Conservation (phyloP, 768 basidiomycete species). For the Podaxis sp. region DNA sequence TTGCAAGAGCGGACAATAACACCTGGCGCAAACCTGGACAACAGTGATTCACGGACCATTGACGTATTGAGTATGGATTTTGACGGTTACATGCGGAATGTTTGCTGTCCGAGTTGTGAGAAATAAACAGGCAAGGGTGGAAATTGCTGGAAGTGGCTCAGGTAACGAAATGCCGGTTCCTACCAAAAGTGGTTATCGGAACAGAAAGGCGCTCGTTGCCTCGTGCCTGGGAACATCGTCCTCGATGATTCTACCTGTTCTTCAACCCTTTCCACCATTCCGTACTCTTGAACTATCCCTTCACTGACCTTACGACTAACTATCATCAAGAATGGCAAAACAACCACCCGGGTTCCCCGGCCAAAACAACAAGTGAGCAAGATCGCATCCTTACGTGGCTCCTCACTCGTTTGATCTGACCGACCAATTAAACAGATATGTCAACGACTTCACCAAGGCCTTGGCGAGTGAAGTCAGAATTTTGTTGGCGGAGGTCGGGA, state of each 20-base stretch:
- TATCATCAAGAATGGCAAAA: not conserved
- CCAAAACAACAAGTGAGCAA: not conserved
- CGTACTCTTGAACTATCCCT: not conserved
- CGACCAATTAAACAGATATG: constrained; percentile 14
- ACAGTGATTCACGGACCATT: too few species aligned
- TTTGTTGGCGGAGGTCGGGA: constrained; percentile 75
- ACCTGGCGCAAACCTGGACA: too few species aligned
- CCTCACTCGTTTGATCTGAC: not conserved
- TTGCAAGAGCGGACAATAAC: too few species aligned
- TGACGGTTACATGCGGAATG: too few species aligned
- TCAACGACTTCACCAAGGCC: constrained; percentile 83
- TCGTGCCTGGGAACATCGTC: constrained; percentile 6
- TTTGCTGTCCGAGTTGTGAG: too few species aligned
- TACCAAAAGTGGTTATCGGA: constrained; percentile 8
- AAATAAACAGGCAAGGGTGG: too few species aligned
- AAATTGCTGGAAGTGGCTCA: not conserved
- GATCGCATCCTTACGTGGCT: not conserved
- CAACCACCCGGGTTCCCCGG: constrained; percentile 3
- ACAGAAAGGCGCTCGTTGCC: not conserved
- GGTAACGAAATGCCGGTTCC: not conserved
- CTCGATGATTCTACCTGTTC: not conserved
- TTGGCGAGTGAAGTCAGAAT: constrained; percentile 76
- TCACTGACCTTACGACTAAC: not conserved
- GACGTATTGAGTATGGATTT: too few species aligned
- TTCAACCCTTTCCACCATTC: not conserved